These are phyloP conservation scores for Syzygium grande DNA, from an alignment of 345 rosid genomes.

Conservation along the genomic window DNA sequence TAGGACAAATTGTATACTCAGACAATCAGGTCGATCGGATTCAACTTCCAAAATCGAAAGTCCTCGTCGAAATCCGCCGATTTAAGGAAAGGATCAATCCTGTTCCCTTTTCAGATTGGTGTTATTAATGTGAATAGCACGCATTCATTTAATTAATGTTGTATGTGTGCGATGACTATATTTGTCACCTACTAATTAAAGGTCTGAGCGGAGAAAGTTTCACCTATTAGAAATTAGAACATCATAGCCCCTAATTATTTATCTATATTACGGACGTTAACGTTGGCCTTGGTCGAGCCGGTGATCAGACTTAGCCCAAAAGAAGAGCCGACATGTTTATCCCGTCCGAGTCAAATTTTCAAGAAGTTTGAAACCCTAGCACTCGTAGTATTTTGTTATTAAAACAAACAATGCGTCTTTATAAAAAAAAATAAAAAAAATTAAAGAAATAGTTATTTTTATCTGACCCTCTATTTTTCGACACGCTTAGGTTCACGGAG, in stretches of 20 bases:
- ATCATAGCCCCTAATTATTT: too few relatives aligned
- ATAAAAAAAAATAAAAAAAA: not conserved
- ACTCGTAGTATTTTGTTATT: not conserved
- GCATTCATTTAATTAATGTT: not conserved
- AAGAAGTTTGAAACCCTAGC: not conserved
- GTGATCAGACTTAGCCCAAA: too few relatives aligned
- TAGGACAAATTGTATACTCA: too few relatives aligned
- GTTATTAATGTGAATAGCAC: not conserved
- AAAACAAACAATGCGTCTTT: not conserved
- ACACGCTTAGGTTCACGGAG: not conserved
- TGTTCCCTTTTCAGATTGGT: not conserved
- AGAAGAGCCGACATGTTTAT: not conserved
- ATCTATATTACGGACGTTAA: too few relatives aligned
- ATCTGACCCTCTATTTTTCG: not conserved
- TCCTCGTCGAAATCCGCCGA: not conserved
- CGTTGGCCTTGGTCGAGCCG: too few relatives aligned
- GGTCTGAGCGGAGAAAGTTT: too few relatives aligned
- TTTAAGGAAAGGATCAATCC: not conserved
- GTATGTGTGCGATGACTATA: too few relatives aligned
- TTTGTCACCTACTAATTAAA: too few relatives aligned
- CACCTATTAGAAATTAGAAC: too few relatives aligned
- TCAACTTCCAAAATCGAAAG: not conserved
- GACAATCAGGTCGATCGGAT: not conserved
- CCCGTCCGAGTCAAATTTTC: not conserved
- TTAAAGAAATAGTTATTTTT: not conserved